Evolutionary conservation across 495 filamentous ascomycete species (phyloP).

Genomic region (Lasiosphaeria hispida): DNA sequence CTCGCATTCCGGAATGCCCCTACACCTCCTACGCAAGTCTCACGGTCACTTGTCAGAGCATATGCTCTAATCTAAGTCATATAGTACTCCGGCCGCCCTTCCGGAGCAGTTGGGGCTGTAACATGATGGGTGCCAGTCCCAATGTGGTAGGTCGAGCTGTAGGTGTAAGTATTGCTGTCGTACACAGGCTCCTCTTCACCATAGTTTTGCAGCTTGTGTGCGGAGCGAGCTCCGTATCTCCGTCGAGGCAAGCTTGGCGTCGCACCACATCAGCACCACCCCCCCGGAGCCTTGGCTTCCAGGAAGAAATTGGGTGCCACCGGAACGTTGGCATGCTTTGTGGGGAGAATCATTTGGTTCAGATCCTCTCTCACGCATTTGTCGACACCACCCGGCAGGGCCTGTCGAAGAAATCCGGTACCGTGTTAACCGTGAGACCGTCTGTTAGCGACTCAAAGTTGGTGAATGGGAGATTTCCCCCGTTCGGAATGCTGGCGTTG

Average conservation of each 20-base stretch:
- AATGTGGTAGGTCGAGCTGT: constrained; percentile 39
- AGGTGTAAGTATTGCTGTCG: constrained; percentile 36
- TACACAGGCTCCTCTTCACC: constrained; percentile 33
- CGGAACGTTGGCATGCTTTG: constrained; percentile 32
- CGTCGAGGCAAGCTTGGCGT: constrained; percentile 43
- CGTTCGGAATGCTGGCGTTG: constrained; percentile 13
- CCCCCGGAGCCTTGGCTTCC: constrained; percentile 38
- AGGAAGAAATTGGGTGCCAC: constrained; percentile 44
- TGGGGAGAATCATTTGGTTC: constrained; percentile 32
- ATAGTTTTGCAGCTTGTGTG: constrained; percentile 46
- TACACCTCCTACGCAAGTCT: constrained; percentile 2
- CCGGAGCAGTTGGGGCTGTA: constrained; percentile 24
- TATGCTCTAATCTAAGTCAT: constrained; percentile 36
- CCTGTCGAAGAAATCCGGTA: constrained; percentile 39
- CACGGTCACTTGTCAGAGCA: not conserved
- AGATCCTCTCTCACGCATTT: constrained; percentile 12
- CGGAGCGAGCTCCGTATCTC: constrained; percentile 46
- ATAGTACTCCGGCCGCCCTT: constrained; percentile 35
- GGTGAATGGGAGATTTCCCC: constrained; percentile 11
- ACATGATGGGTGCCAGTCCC: constrained; percentile 34
- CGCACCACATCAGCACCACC: constrained; percentile 31
- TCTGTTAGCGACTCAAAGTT: constrained; percentile 13
- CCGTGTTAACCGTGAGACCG: constrained; percentile 17
- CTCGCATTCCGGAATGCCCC: constrained; percentile 23
- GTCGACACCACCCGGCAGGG: constrained; percentile 19